A percentile compares a stretch with the other conserved stretches of the same genome.
These are phyloP conservation scores for Physcomitrium patens DNA, from an alignment of 225 moss, liverwort and hornwort genomes.

Conservation along the genomic window DNA sequence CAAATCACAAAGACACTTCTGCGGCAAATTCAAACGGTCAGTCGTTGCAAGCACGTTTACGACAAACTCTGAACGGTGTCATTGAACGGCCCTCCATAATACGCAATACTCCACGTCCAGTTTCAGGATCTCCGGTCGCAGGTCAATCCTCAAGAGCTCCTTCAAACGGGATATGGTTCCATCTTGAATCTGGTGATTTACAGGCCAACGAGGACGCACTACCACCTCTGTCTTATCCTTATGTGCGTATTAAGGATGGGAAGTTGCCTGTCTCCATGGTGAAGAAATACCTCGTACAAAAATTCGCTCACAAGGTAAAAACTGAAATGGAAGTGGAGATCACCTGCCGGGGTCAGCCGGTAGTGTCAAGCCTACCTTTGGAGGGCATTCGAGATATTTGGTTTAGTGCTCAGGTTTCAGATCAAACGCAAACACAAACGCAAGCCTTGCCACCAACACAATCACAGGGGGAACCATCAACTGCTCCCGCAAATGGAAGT, in stretches of 20 bases:
- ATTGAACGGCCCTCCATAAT: conserved; percentile 62
- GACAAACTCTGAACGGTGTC: conserved; percentile 66
- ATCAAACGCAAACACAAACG: conserved; percentile 31
- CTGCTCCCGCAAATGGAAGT: conserved; percentile 49
- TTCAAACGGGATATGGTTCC: conserved; percentile 90
- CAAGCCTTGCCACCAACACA: conserved; percentile 21
- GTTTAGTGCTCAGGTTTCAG: conserved; percentile 82
- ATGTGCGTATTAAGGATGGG: conserved; percentile 89
- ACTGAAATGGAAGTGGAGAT: conserved; percentile 85
- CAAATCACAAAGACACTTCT: conserved; percentile 27
- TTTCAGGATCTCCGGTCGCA: conserved; percentile 40
- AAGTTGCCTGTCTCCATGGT: conserved; percentile 86
- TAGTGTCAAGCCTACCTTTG: conserved; percentile 95
- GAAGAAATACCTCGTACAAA: conserved; percentile 90
- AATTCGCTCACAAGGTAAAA: conserved; percentile 62
- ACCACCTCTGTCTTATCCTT: conserved; percentile 77
- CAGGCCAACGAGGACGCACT: conserved; percentile 77
- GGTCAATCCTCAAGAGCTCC: conserved; percentile 44
- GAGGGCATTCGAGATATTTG: conserved; percentile 97
- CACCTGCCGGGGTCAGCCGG: conserved; percentile 94
- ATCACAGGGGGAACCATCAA: conserved; percentile 58
- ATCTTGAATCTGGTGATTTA: conserved; percentile 74
- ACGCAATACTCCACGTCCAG: conserved; percentile 45
- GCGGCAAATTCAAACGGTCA: conserved; percentile 39
- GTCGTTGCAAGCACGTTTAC: conserved; percentile 57